Percentiles rank a stretch among this genome's conserved stretches.
phyloP scores from a whole-genome alignment of 2,329 filamentous ascomycete genomes.

The Cladosporium phlei region DNA sequence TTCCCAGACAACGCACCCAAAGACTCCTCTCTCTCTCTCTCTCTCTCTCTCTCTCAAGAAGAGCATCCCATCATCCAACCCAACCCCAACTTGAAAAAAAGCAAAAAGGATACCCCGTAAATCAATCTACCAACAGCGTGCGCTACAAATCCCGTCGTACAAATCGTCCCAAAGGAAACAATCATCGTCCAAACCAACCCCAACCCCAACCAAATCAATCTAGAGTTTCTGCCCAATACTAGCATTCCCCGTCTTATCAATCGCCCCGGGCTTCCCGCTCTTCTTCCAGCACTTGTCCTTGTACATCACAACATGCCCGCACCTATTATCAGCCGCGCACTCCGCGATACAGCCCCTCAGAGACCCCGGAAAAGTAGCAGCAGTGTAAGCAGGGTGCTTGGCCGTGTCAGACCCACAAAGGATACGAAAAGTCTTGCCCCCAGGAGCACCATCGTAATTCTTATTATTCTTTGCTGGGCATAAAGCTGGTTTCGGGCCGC shows the following conservation, averaged over 20 bases:
- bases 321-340: slow-evolving; percentile 2
- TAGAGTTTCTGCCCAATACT: not conserved
- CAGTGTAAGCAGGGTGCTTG: slow-evolving; percentile 3
- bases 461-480: slow-evolving; percentile 3
- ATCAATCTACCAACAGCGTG: too few species aligned
- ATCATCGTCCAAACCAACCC: too few species aligned
- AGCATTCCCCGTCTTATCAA: slow-evolving; percentile 3
- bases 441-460: not conserved
- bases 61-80: too few species aligned
- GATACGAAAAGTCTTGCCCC: slow-evolving; percentile 4
- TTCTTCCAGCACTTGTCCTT: slow-evolving; percentile 12
- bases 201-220: not conserved
- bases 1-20: too few species aligned
- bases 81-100: too few species aligned
- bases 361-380: not conserved
- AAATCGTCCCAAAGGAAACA: too few species aligned
- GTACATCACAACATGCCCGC: slow-evolving; percentile 6
- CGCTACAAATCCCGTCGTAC: too few species aligned
- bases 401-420: slow-evolving; percentile 2
- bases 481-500: not conserved
- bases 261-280: not conserved
- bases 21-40: too few species aligned
- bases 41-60: too few species aligned
- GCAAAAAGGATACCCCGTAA: too few species aligned
- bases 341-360: not conserved